Base-by-base conservation (phyloP, 2,329 filamentous ascomycete species). In the Nectriaceae sp. region DNA sequence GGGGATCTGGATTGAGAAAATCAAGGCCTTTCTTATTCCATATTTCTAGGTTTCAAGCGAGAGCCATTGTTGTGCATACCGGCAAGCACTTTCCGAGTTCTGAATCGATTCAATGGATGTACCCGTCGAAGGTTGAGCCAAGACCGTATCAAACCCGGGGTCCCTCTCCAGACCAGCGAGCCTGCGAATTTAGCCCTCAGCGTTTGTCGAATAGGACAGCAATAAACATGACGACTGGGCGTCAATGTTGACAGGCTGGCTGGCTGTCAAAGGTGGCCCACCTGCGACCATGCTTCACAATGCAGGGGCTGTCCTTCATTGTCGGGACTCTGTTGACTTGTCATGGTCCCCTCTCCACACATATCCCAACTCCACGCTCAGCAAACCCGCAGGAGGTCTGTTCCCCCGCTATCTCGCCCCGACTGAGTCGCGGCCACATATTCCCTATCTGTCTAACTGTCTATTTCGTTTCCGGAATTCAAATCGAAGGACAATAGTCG, bases 271-370 rank as follows among this genome's bases (percentile, higher is more conserved):
- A 37, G 6, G 33, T 16, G 18, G 16, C 10, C 10, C 33, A 11
- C 16, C 26, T 31, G 26, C 33, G 11, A 18, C 16, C 33, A 41
- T 10, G 20, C 44, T n/a, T 35, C 42, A 44, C 31, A 22, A 44
- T 44, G 42, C 42, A 44, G 42, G 42, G 42, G 42, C 42, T 13
- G 36, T 36, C 19, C 5, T 8, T n/a, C 18, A 6, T 37, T 18
- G 10, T 18, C 16, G 33, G 16, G 33, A 37, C 10, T 18, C 18
- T 6, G 33, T 16, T 18, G 6, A 37, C 11, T 21, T 44, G 42
- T 38, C 33, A 44, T 6, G 33, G 33, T 6, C 10, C 33, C 33
- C 6, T 37, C 33, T 37, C 33, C 33, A 18, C 33, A 37, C 6
- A 37, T 10, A 37, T 6, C 33, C 16, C 10, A 11, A 37, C 16